Evolutionary conservation across 768 basidiomycete genomes (phyloP), one percentile per base, ranked within the genome.

Genomic region (Leccinum olivaceopallidum): DNA sequence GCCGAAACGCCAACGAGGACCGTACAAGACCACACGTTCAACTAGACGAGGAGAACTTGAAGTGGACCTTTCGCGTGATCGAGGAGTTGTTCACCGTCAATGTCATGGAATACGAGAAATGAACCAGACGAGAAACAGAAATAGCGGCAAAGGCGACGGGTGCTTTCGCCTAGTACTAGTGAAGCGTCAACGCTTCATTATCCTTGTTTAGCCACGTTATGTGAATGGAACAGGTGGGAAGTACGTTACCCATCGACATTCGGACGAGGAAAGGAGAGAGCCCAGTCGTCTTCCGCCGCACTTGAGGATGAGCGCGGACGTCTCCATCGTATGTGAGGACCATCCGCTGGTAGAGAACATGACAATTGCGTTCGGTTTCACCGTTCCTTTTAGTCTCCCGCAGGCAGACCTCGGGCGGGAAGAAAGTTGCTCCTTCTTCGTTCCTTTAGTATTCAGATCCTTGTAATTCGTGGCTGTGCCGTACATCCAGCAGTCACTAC

Each of bases 11-110:
- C 76, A 64, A 94, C 92, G 12, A 96, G 81, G 62, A 89, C 80
- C 6, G 89, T 88, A 65, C 98, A 89, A 48, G 90, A 91, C 83
- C 93, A 94, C 74, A 97, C 97, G 66, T 92, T 92, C 51, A 98
- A 83, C 86, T 95, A 72, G 18, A 6, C 42, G 9, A 44, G 9
- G 42, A 44, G 42, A 44, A n/a, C 28, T 28, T 28, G 28, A 28
- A 28, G n/a, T 44, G n/a, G 42, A n/a, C 42, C 42, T 10, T 44
- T n/a, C 20, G 24, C 34, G 39, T 8, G 18, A 56, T 60, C 7
- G 18, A 53, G 63, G 59, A 56, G 44, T 24, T 26, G 68, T 85
- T 52, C 69, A 92, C 93, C 58, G 92, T 94, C 64, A 95, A 79
- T 1, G 93, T 95, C 84, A 94, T 87, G 5, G 93, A 93, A 70